Percentiles rank a stretch among this genome's conserved stretches.
Conservation (phyloP, 2,329 filamentous ascomycete species). For the Aspergillus sp. region DNA sequence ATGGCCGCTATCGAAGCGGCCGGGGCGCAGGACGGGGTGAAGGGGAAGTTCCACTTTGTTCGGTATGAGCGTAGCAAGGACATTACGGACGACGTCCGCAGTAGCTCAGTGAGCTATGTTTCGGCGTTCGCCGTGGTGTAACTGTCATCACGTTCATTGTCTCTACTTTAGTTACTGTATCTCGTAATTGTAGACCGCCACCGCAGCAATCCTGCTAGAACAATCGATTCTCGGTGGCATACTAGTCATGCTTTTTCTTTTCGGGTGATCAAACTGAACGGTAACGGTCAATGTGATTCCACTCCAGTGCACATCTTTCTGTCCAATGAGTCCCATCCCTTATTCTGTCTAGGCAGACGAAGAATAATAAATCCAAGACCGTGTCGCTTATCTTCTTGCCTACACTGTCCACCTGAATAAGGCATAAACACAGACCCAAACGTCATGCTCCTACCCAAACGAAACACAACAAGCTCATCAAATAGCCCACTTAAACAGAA, state of each 20-base stretch:
- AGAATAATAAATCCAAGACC: neutral
- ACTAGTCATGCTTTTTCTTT: neutral
- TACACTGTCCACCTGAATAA: neutral
- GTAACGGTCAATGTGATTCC: neutral
- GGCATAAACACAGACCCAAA: neutral
- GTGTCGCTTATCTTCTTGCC: neutral
- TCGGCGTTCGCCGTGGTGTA: constrained; percentile 82
- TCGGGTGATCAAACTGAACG: neutral
- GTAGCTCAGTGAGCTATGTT: constrained; percentile 93
- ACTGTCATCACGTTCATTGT: neutral
- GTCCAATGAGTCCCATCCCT: neutral
- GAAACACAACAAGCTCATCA: neutral
- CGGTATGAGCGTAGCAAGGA: constrained; percentile 84
- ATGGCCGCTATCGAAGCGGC: constrained; percentile 82
- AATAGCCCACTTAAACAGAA: neutral
- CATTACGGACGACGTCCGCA: constrained; percentile 61
- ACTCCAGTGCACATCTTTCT: neutral
- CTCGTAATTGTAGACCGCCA: neutral
- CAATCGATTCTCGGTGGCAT: neutral
- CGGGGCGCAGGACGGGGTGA: constrained; percentile 37
- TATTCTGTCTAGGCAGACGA: neutral
- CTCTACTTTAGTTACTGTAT: neutral
- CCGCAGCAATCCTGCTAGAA: neutral
- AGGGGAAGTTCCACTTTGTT: constrained; percentile 71
- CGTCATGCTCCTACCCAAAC: neutral